Percentiles rank a stretch among this genome's conserved stretches.
These are phyloP conservation scores for Nemania sp. DNA, from an alignment of 2,329 filamentous ascomycete genomes.

Conservation along the genomic window DNA sequence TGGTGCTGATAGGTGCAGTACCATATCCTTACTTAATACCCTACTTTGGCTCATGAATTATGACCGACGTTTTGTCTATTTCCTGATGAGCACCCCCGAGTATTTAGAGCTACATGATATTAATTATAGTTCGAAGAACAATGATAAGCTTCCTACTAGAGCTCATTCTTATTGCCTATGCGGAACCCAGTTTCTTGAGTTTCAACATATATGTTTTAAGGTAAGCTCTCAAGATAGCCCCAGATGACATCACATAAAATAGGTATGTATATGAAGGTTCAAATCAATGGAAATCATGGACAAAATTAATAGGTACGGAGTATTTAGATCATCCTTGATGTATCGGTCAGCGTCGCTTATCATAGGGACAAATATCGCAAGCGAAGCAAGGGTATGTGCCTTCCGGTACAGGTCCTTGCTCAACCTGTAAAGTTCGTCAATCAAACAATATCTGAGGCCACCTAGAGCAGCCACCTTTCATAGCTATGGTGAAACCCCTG, in stretches of 20 bases:
- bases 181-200: not conserved
- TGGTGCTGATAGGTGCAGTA: no score
- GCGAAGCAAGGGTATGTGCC: not conserved
- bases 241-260: slow-evolving; percentile 11
- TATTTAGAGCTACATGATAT: not conserved
- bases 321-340: not conserved
- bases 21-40: no score
- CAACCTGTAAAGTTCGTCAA: slow-evolving; percentile 1
- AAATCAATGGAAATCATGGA: not conserved
- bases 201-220: not conserved
- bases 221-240: not conserved
- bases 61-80: no score
- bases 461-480: no score
- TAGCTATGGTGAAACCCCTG: no score
- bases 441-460: no score
- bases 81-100: not conserved
- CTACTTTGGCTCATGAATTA: no score
- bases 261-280: not conserved
- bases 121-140: not conserved
- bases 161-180: not conserved
- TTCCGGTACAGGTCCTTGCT: not conserved
- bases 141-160: not conserved
- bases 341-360: slow-evolving; percentile 25
- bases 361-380: slow-evolving; percentile 9
- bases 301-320: not conserved